These are phyloP conservation scores for Pholiota conissans DNA, from an alignment of 768 basidiomycete genomes.

Conservation along the genomic window DNA sequence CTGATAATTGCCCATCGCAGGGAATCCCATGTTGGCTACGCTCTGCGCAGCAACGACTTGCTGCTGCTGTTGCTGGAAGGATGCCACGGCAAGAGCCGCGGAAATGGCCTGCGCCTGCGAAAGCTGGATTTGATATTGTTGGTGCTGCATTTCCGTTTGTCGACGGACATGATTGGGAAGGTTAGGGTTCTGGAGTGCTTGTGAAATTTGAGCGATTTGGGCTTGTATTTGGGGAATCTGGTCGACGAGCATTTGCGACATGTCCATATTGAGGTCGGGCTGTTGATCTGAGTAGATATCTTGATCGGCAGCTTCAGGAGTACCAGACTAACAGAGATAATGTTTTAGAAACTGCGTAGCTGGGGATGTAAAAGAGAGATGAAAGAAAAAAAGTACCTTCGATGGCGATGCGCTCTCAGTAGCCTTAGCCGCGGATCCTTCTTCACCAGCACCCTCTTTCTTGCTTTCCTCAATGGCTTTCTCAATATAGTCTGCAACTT, in stretches of 20 bases:
- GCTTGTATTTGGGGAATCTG: constrained; percentile 83
- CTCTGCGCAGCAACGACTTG: constrained; percentile 34
- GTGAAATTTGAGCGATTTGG: constrained; percentile 76
- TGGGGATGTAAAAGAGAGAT: too few relatives aligned
- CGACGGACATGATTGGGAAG: constrained; percentile 73
- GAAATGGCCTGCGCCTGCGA: constrained; percentile 77
- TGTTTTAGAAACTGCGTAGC: too few relatives aligned
- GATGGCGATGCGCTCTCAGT: constrained; percentile 38
- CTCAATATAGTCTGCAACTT: constrained; percentile 82
- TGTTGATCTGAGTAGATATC: constrained; percentile 77
- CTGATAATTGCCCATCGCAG: constrained; percentile 37
- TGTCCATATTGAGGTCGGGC: constrained; percentile 61
- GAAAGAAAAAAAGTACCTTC: constrained; percentile 4
- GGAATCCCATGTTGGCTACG: constrained; percentile 36
- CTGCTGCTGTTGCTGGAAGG: constrained; percentile 55
- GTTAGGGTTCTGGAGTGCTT: constrained; percentile 78
- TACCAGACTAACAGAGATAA: constrained; percentile 14
- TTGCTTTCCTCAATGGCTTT: constrained; percentile 76
- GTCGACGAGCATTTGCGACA: constrained; percentile 70
- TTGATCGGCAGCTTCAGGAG: constrained; percentile 39
- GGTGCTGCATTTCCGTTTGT: constrained; percentile 81
- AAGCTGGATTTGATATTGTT: constrained; percentile 77
- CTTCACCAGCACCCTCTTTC: constrained; percentile 54
- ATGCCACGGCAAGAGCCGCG: constrained; percentile 60
- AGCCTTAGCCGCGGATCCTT: constrained; percentile 24